A percentile compares a stretch with the other conserved stretches of the same genome.
Evolutionary conservation across 2,329 filamentous ascomycete genomes (phyloP).

Genomic region (Apiospora arundinis): DNA sequence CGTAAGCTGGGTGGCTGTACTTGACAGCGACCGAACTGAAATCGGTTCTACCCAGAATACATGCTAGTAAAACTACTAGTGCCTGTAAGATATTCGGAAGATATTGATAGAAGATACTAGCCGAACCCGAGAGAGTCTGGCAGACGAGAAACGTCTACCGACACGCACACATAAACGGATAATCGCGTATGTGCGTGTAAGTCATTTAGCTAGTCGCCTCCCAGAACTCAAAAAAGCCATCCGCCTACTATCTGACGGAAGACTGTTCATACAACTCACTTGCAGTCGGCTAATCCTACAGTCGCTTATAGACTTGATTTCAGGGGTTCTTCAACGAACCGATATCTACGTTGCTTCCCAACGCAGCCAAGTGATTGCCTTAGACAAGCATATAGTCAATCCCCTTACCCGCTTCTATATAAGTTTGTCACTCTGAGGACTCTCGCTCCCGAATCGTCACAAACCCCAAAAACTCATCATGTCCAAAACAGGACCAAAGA

Average conservation of each 20-base stretch:
- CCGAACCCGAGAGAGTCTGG: not conserved
- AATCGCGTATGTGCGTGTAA: constrained; percentile 9
- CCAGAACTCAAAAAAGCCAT: constrained; percentile 9
- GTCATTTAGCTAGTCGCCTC: not conserved
- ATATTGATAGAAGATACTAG: not conserved
- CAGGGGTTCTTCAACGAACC: not conserved
- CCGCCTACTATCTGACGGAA: not conserved
- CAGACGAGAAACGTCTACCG: not conserved
- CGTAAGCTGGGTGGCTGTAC: not conserved
- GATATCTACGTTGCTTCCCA: too few species aligned
- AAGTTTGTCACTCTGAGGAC: not conserved
- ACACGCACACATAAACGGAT: not conserved
- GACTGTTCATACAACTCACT: not conserved
- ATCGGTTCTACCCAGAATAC: not conserved
- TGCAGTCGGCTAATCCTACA: not conserved
- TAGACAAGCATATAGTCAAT: not conserved
- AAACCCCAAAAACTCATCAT: not conserved
- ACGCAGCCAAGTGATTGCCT: not conserved
- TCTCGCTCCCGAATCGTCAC: not conserved
- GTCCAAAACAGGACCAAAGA: constrained; percentile 45
- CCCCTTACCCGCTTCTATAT: not conserved
- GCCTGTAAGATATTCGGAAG: not conserved
- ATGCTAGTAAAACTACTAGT: not conserved
- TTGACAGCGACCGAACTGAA: not conserved
- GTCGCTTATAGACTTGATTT: not conserved